Base-by-base conservation (phyloP, 1,139 yeast genomes). In the Lodderomyces metapsilosis region DNA sequence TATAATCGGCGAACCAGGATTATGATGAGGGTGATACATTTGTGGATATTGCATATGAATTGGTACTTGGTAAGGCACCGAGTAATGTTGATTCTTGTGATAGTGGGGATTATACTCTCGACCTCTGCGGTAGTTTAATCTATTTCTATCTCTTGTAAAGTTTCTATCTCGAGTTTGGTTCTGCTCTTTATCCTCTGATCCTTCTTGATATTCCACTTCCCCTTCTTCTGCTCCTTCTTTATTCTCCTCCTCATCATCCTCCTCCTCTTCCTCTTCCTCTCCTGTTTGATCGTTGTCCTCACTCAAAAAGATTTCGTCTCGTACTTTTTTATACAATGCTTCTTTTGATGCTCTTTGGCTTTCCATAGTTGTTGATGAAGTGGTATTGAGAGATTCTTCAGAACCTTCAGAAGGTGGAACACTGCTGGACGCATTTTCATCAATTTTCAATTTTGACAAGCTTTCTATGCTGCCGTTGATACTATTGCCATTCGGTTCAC, bases 261-360 rank as follows among this genome's bases (percentile, higher is more conserved):
- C 58, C 2, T 57, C 65, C 2, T 55, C 60, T 2, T 60, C 61
- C 2, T 52, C 61, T 9, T 55, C 62, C 4, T 54, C 59, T 5
- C 56, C 66, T 1, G 53, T 58, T 3, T 50, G 60, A 18, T 63
- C 64, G 5, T 56, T 61, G n/a, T 54, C 58, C 12, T 53, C 58
- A 13, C 51, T 51, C 18, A 57, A 56, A 52, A 75, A 74, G 9
- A 75, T 75, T 40, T 74, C 59, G 23, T 73, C 76, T 36, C 80
- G 57, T 9, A 74, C 67, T 49, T 64, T 65, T 51, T 64, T 64
- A 50, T 74, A 74, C 17, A 68, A 59, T 9, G 71, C 74, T 43
- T 71, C 74, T 39, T 70, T 62, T 8, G 59, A 52, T 1, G 59
- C 61, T 38, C 64, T 38, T 35, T 59, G 64, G 4, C 55, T 47